phyloP scores from a whole-genome alignment of 2,329 filamentous ascomycete genomes.

The Bipolaris gigantea region DNA sequence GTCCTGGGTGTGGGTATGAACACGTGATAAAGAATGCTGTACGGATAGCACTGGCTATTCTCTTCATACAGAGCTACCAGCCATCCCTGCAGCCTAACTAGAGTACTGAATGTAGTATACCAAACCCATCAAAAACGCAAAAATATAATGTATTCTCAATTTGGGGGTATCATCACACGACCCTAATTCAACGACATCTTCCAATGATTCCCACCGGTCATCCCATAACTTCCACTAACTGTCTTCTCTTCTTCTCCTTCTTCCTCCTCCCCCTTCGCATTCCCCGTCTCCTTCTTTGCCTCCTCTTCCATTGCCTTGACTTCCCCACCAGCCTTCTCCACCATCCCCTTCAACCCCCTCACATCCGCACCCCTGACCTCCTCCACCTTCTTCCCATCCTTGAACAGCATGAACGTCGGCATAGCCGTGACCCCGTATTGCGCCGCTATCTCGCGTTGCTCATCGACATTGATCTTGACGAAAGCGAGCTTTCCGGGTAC shows the following conservation, averaged over 20 bases:
- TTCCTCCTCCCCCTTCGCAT: constrained; percentile 12
- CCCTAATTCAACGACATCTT: constrained; percentile 31
- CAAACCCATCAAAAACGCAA: background rate
- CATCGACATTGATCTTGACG: constrained; percentile 60
- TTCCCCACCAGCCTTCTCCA: constrained; percentile 26
- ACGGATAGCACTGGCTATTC: background rate
- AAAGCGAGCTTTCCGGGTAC: constrained; percentile 53
- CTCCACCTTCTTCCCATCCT: constrained; percentile 35
- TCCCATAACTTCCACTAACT: constrained; percentile 40
- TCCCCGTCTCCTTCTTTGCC: constrained; percentile 3
- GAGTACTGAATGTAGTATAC: background rate
- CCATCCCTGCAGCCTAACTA: background rate
- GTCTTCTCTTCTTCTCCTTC: constrained; percentile 34
- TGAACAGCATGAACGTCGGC: constrained; percentile 42
- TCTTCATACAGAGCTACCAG: background rate
- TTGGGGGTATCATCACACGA: background rate
- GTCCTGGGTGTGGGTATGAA: background rate
- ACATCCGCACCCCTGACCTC: constrained; percentile 37
- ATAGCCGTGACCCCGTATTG: constrained; percentile 55
- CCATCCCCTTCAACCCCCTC: constrained; percentile 26
- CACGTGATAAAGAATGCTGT: background rate
- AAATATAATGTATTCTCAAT: background rate
- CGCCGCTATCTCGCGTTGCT: constrained; percentile 52
- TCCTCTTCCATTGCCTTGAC: constrained; percentile 12
- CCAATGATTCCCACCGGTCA: constrained; percentile 33